Percentiles rank a stretch among this genome's conserved stretches.
Evolutionary conservation across 768 basidiomycete genomes (phyloP).

Genomic region (Tremella mesenterica): DNA sequence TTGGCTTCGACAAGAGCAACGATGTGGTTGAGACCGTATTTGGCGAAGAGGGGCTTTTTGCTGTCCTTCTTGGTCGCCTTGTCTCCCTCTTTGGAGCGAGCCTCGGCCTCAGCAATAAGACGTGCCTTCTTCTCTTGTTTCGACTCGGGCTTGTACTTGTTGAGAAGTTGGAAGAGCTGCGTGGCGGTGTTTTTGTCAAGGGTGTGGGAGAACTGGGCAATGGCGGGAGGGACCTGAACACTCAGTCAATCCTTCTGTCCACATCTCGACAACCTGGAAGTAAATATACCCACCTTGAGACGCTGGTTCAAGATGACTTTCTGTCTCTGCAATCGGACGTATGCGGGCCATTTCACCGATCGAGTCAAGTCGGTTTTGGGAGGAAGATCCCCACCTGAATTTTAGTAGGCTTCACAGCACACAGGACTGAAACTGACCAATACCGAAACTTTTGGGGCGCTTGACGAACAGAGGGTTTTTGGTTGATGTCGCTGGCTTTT

Average conservation of each 20-base stretch:
- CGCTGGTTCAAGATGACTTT: constrained; percentile 97
- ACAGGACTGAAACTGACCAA: constrained; percentile 54
- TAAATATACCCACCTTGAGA: constrained; percentile 54
- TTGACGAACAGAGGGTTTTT: constrained; percentile 97
- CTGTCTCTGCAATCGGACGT: constrained; percentile 93
- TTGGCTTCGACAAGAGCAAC: constrained; percentile 90
- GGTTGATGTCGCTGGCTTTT: constrained; percentile 57
- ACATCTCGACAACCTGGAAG: background rate
- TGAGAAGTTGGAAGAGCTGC: constrained; percentile 92
- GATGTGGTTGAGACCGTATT: constrained; percentile 94
- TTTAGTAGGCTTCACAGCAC: background rate
- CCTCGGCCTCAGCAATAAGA: constrained; percentile 58
- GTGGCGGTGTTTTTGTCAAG: constrained; percentile 99
- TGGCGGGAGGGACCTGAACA: constrained; percentile 73
- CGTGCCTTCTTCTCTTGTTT: constrained; percentile 97
- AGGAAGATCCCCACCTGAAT: constrained; percentile 80
- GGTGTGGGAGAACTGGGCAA: constrained; percentile 89
- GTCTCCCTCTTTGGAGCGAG: constrained; percentile 66
- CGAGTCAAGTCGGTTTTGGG: constrained; percentile 83
- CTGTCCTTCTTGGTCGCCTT: constrained; percentile 61
- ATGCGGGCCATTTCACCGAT: constrained; percentile 99
- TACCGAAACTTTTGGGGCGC: constrained; percentile 83
- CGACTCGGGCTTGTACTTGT: constrained; percentile 63
- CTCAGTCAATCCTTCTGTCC: background rate
- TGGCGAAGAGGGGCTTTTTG: constrained; percentile 92